Conservation (phyloP, 2,329 filamentous ascomycete genomes). For the Botrytis hyacinthi region DNA sequence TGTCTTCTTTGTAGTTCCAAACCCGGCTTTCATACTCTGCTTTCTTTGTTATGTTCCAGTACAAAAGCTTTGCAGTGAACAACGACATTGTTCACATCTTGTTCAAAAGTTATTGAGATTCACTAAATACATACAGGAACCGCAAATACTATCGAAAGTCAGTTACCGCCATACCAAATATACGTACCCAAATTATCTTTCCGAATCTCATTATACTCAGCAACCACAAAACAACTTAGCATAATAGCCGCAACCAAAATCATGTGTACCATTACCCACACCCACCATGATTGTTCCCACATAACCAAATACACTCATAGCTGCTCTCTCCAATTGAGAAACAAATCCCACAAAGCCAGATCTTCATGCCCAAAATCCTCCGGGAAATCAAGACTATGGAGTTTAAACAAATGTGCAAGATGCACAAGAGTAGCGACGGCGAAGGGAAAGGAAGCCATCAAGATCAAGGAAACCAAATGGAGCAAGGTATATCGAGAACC, state of each 20-base stretch:
- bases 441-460: not conserved
- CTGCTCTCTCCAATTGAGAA: not conserved
- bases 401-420: not conserved
- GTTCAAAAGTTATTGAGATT: not conserved
- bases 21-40: not conserved
- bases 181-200: not conserved
- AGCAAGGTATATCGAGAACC: not conserved
- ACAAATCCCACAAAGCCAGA: not conserved
- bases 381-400: not conserved
- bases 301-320: not conserved
- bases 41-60: not conserved
- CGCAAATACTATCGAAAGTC: not conserved
- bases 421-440: not conserved
- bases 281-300: not conserved
- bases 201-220: not conserved
- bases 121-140: not conserved
- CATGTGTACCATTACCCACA: not conserved
- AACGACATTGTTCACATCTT: not conserved
- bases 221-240: not conserved
- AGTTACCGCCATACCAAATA: not conserved
- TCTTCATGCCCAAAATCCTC: not conserved
- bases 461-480: not conserved
- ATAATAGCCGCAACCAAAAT: not conserved
- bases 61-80: not conserved
- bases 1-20: not conserved